These are phyloP conservation scores for Arabis hirsuta DNA, from an alignment of 345 rosid species.

Conservation along the genomic window DNA sequence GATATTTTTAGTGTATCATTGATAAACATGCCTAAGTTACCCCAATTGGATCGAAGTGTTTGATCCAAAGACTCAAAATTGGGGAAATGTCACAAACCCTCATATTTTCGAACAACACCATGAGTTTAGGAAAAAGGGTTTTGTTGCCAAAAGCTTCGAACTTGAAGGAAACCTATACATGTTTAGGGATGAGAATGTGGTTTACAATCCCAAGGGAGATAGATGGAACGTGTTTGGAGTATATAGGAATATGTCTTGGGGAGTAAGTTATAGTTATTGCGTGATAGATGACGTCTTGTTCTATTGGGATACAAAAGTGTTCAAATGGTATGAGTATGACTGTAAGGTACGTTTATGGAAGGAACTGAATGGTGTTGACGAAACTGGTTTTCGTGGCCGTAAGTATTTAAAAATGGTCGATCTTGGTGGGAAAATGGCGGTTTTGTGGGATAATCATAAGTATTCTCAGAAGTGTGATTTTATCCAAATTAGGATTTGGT, in stretches of 20 bases:
- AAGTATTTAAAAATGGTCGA: slow-evolving; percentile 7
- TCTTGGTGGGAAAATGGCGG: slow-evolving; percentile 19
- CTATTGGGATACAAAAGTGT: background rate
- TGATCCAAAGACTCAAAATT: background rate
- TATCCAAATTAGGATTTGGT: background rate
- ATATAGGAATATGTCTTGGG: background rate
- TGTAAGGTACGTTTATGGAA: slow-evolving; percentile 5
- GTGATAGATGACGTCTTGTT: slow-evolving; percentile 1
- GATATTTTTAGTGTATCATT: no score
- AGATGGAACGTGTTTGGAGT: background rate
- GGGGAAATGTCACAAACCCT: background rate
- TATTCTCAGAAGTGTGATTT: background rate
- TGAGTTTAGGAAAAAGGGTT: background rate
- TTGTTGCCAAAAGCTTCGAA: background rate
- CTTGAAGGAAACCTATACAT: slow-evolving; percentile 16
- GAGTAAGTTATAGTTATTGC: background rate
- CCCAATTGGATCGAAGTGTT: background rate
- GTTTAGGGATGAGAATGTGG: background rate
- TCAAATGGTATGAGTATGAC: slow-evolving; percentile 9
- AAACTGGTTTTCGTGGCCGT: background rate
- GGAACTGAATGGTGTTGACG: background rate
- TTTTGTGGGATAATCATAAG: slow-evolving; percentile 8
- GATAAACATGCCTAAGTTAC: no score
- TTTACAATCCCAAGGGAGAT: slow-evolving; percentile 18
- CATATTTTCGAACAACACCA: no score